phyloP scores from a whole-genome alignment of 148 eudicot genomes.

The Spergularia bocconei region DNA sequence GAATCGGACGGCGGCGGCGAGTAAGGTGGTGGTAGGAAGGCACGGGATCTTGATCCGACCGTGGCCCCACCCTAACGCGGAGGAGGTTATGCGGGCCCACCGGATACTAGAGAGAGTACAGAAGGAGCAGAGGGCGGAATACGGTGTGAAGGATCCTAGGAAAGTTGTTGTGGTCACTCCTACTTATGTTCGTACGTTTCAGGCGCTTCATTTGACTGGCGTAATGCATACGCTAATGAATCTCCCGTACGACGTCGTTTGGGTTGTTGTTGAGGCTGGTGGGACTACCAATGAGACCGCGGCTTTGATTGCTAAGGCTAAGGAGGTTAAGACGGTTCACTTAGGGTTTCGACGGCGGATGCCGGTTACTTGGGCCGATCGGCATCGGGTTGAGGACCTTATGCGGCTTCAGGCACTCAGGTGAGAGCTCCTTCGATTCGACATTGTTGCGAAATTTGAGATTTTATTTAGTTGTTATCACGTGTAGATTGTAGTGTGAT shows the following conservation, averaged over 20 bases:
- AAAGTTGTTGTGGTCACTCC: slow-evolving; percentile 72
- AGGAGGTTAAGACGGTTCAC: slow-evolving; percentile 47
- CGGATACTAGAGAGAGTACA: slow-evolving; percentile 78
- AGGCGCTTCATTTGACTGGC: slow-evolving; percentile 79
- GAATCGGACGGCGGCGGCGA: slow-evolving; percentile 31
- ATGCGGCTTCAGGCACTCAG: slow-evolving; percentile 77
- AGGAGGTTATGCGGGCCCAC: slow-evolving; percentile 83
- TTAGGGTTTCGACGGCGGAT: slow-evolving; percentile 57
- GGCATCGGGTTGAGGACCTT: slow-evolving; percentile 58
- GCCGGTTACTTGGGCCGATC: slow-evolving; percentile 72
- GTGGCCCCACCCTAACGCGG: slow-evolving; percentile 96
- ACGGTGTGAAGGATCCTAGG: slow-evolving; percentile 76
- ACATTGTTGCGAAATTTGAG: not conserved
- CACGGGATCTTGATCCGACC: slow-evolving; percentile 90
- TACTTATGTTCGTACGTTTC: slow-evolving; percentile 85
- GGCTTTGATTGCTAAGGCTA: slow-evolving; percentile 52
- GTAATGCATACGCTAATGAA: slow-evolving; percentile 95
- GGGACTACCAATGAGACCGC: slow-evolving; percentile 77
- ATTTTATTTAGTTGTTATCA: too few relatives aligned
- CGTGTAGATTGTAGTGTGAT: too few relatives aligned
- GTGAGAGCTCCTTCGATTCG: slow-evolving; percentile 26
- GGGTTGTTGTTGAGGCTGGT: slow-evolving; percentile 96
- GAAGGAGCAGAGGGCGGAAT: slow-evolving; percentile 79
- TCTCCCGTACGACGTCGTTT: slow-evolving; percentile 59
- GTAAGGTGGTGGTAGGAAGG: slow-evolving; percentile 81